These are phyloP conservation scores for Flaveria floridana DNA, from an alignment of 140 eudicot species.

Conservation along the genomic window DNA sequence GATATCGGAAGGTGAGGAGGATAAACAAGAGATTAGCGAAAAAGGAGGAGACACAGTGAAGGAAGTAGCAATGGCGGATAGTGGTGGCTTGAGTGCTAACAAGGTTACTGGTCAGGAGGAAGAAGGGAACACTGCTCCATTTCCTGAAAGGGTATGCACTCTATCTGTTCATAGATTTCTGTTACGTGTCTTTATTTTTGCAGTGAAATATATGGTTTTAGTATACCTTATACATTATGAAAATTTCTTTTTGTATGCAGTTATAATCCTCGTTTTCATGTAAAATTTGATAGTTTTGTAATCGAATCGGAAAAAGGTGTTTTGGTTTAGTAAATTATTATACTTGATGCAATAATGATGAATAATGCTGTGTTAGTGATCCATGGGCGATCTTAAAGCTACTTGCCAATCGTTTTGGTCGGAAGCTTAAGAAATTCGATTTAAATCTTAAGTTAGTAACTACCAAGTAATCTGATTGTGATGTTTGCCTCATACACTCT, in stretches of 20 bases:
- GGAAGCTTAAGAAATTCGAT: too few relatives aligned
- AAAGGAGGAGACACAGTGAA: background rate
- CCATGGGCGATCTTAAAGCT: background rate
- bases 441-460: too few relatives aligned
- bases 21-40: background rate
- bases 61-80: conserved; percentile 50
- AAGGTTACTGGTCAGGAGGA: conserved; percentile 50
- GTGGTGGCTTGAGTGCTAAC: conserved; percentile 80
- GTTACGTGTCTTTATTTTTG: background rate
- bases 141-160: conserved; percentile 60
- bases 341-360: background rate
- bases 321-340: background rate
- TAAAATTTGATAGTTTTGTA: background rate
- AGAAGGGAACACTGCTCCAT: conserved; percentile 56
- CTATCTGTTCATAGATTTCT: background rate
- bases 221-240: background rate
- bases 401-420: too few relatives aligned
- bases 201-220: background rate
- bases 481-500: conserved; percentile 1
- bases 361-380: background rate
- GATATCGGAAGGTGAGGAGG: conserved; percentile 24
- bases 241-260: background rate
- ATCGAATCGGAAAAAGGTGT: background rate
- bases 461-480: background rate
- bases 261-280: background rate